phyloP scores from a whole-genome alignment of 495 filamentous ascomycete species.

The Penicillium goetzii region DNA sequence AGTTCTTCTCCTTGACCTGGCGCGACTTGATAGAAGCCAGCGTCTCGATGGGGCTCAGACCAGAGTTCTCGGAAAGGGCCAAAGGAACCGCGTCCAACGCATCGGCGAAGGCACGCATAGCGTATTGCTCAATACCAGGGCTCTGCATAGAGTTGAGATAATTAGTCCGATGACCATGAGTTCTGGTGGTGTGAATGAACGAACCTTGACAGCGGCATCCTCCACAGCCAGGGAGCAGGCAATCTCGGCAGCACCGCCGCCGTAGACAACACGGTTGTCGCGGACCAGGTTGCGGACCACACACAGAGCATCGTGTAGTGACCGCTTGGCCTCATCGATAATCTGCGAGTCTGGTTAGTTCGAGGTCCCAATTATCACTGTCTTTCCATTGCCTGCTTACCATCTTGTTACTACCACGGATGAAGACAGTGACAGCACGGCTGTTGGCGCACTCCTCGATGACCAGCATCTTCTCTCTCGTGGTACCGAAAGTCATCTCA shows the following conservation, averaged over 20 bases:
- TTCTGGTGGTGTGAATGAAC: conserved; percentile 9
- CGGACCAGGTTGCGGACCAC: conserved; percentile 95
- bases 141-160: conserved; percentile 52
- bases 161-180: conserved; percentile 15
- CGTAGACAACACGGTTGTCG: conserved; percentile 98
- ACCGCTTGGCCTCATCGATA: conserved; percentile 98
- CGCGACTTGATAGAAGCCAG: conserved; percentile 92
- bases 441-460: conserved; percentile 99
- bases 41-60: conserved; percentile 92
- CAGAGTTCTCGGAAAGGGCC: conserved; percentile 96
- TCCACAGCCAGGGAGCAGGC: conserved; percentile 96
- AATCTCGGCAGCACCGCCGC: conserved; percentile 96
- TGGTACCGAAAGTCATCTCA: conserved; percentile 96
- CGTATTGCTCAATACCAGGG: conserved; percentile 95
- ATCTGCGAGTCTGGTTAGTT: conserved; percentile 59
- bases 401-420: conserved; percentile 99
- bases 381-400: conserved; percentile 44
- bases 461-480: conserved; percentile 98
- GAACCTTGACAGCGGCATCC: conserved; percentile 85
- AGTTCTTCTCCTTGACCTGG: conserved; percentile 88
- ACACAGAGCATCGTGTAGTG: conserved; percentile 94
- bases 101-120: conserved; percentile 96
- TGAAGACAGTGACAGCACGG: conserved; percentile 91
- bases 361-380: background rate
- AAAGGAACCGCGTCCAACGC: conserved; percentile 94